Conservation (phyloP, 2,329 filamentous ascomycete species). For the Fusarium sp. region DNA sequence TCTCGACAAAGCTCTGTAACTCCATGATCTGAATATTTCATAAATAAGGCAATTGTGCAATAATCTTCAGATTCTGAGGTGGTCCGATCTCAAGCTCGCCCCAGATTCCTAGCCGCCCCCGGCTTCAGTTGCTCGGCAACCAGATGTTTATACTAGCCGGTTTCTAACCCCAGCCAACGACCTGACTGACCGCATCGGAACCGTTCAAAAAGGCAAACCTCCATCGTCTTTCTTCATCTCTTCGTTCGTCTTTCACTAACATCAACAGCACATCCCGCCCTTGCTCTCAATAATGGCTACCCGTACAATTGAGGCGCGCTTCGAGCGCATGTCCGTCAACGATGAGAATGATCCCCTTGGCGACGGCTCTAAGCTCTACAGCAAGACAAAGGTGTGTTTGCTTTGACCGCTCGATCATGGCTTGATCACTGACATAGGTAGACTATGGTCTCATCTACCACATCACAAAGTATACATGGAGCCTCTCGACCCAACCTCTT, state of each 20-base stretch:
- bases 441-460: slow-evolving; percentile 45
- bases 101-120: neutral
- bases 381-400: slow-evolving; percentile 78
- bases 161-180: slow-evolving; percentile 19
- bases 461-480: slow-evolving; percentile 59
- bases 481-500: slow-evolving; percentile 81
- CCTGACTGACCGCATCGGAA: slow-evolving; percentile 11
- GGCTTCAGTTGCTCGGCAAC: slow-evolving; percentile 23
- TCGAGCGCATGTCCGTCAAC: slow-evolving; percentile 89
- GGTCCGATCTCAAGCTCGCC: slow-evolving; percentile 6
- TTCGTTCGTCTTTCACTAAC: slow-evolving; percentile 34
- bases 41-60: neutral
- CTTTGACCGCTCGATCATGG: neutral
- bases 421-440: slow-evolving; percentile 50
- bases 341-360: slow-evolving; percentile 80
- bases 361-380: slow-evolving; percentile 64
- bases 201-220: slow-evolving; percentile 20
- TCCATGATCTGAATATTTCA: neutral
- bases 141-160: slow-evolving; percentile 18
- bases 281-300: slow-evolving; percentile 67
- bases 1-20: neutral
- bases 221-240: slow-evolving; percentile 21
- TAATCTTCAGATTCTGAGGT: neutral
- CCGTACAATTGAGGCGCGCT: slow-evolving; percentile 82
- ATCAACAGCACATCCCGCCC: slow-evolving; percentile 18